Base-by-base conservation (phyloP, 768 basidiomycete species). In the Agaricus sinodeliciosus region DNA sequence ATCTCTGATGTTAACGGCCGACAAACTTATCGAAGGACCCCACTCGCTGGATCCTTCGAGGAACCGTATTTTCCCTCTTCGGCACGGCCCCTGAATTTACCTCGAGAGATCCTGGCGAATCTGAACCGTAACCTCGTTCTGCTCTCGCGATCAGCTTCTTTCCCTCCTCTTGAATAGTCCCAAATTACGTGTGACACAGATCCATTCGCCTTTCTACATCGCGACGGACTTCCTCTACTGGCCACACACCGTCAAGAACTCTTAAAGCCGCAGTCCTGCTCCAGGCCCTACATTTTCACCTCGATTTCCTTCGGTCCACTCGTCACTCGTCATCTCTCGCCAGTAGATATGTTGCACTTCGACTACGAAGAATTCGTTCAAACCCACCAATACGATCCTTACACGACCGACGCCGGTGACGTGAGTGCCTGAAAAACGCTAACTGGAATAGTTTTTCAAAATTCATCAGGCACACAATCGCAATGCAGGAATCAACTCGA, bases 41-140 rank as follows among this genome's bases (percentile, higher is more conserved):
- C 31, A 15, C 45, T 35, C 9, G 18, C n/a, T 28, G 37, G 39
- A 25, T 22, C 18, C 43, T 44, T 22, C 19, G 2, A 40, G 39
- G 15, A 28, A 27, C n/a, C 43, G 11, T 13, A 5, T 3, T 36
- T 54, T 48, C 52, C 52, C 46, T n/a, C 34, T 34, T 42, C 36
- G 40, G 36, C 18, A 25, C 16, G 39, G 19, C 40, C 46, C 52
- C 52, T 54, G 45, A 54, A 54, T 54, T 54, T 54, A 42, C 46
- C 49, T 48, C 27, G 15, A 37, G 41, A 54, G 46, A 54, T 54
- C 52, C 46, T 19, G 22, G 46, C 25, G 40, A 42, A 48, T 54
- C 52, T 54, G 49, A 18, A 28, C 19, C 26, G 34, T 43, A 15
- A 13, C 22, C 28, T 25, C 28, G 22, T 22, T 44, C 22, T 40